Conservation (phyloP, 805 yeast species). For the Saturnispora silvae region DNA sequence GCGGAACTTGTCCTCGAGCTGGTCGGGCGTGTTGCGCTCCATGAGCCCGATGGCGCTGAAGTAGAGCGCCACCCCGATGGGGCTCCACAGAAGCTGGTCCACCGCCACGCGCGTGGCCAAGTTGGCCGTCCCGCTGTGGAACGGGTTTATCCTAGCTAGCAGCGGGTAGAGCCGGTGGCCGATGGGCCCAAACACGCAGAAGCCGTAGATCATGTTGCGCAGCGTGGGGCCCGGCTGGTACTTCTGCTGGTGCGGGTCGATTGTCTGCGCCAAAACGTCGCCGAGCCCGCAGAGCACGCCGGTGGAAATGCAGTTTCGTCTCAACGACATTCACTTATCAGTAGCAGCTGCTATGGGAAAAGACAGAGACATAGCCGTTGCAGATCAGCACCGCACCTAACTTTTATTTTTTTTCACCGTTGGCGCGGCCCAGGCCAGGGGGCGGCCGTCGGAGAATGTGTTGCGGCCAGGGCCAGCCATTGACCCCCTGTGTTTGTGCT, state of each 20-base stretch:
- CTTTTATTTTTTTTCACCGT: too few relatives aligned
- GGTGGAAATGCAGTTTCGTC: constrained; percentile 3
- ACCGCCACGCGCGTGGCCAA: constrained; percentile 39
- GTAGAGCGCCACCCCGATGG: constrained; percentile 65
- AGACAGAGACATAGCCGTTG: too few relatives aligned
- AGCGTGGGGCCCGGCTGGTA: constrained; percentile 3
- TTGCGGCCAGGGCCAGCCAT: too few relatives aligned
- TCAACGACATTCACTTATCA: not conserved
- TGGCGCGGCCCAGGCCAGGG: too few relatives aligned
- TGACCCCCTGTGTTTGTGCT: too few relatives aligned
- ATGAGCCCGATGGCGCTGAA: constrained; percentile 55
- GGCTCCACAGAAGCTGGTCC: constrained; percentile 75
- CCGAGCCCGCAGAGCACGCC: constrained; percentile 5
- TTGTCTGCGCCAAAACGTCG: constrained; percentile 4
- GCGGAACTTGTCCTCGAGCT: constrained; percentile 33
- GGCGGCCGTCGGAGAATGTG: too few relatives aligned
- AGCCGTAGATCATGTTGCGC: constrained; percentile 3
- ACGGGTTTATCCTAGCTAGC: constrained; percentile 3
- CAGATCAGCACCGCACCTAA: too few relatives aligned
- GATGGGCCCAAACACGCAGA: constrained; percentile 6
- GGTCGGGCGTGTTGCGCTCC: constrained; percentile 39
- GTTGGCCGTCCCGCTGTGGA: not conserved
- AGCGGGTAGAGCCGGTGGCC: constrained; percentile 3
- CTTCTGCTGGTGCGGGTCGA: constrained; percentile 1
- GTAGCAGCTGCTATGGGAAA: too few relatives aligned